Conservation (phyloP, 345 rosid genomes). For the Psidium guajava region DNA sequence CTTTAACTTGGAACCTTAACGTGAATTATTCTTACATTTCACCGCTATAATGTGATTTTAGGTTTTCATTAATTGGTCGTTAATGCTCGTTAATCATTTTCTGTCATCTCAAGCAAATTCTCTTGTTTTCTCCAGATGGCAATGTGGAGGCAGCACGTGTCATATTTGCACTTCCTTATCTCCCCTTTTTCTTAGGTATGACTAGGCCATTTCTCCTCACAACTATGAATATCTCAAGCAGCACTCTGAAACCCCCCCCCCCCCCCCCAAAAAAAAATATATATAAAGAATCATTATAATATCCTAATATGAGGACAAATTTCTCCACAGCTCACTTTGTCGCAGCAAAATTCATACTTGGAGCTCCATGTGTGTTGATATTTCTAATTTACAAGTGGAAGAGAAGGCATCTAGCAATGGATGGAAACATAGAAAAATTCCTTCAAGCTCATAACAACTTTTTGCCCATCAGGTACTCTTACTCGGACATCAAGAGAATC, state of each 20-base stretch:
- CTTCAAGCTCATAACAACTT: neutral
- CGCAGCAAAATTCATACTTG: neutral
- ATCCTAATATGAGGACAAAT: too few relatives aligned
- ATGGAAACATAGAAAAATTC: neutral
- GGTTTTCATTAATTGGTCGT: neutral
- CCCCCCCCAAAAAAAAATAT: too few relatives aligned
- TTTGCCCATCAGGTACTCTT: neutral
- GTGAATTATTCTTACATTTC: too few relatives aligned
- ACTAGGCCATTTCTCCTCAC: too few relatives aligned
- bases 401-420: neutral
- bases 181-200: too few relatives aligned
- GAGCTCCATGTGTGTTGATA: neutral
- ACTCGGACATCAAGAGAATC: neutral
- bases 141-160: too few relatives aligned
- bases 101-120: neutral
- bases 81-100: neutral
- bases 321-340: too few relatives aligned
- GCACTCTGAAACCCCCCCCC: too few relatives aligned
- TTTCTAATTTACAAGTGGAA: neutral
- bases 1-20: neutral
- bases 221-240: too few relatives aligned
- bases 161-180: too few relatives aligned
- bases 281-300: too few relatives aligned
- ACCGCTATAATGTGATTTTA: neutral
- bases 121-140: neutral